Percentiles rank a stretch among this genome's conserved stretches.
Evolutionary conservation across 257 asterid genomes (phyloP).

Genomic region (Echites panduratus): DNA sequence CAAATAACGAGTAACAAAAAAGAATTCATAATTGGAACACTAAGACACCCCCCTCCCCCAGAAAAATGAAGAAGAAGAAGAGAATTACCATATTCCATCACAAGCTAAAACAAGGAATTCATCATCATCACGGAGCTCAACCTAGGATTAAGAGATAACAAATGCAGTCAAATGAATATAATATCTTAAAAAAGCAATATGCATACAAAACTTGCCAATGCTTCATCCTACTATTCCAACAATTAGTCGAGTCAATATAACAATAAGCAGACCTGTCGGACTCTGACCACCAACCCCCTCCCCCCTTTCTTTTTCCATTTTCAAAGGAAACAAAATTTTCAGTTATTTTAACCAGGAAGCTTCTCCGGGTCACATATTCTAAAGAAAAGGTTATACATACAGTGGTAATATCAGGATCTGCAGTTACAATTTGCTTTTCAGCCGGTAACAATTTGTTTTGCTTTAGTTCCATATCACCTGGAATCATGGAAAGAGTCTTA

Average conservation of each 20-base stretch:
- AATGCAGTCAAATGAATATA: conserved; percentile 15
- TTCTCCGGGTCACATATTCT: not conserved
- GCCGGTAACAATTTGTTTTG: conserved; percentile 78
- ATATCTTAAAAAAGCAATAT: conserved; percentile 2
- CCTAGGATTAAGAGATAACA: conserved; percentile 38
- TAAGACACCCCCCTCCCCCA: not conserved
- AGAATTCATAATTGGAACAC: not conserved
- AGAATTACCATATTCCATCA: conserved; percentile 93
- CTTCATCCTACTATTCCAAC: not conserved
- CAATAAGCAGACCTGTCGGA: no score
- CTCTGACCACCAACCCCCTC: no score
- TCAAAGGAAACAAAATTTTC: not conserved
- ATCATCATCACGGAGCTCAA: conserved; percentile 70
- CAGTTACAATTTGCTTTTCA: conserved; percentile 84
- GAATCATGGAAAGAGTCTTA: conserved; percentile 19
- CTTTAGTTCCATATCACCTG: conserved; percentile 93
- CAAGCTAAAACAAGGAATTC: conserved; percentile 91
- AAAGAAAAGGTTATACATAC: conserved; percentile 38
- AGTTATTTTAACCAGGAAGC: not conserved
- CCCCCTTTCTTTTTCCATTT: not conserved
- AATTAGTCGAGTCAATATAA: not conserved
- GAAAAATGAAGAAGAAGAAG: not conserved
- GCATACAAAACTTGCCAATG: not conserved
- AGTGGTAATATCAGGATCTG: conserved; percentile 69
- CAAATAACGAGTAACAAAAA: not conserved